These are phyloP conservation scores for Cucurbitaria berberidis DNA, from an alignment of 2,329 filamentous ascomycete species.

Conservation along the genomic window DNA sequence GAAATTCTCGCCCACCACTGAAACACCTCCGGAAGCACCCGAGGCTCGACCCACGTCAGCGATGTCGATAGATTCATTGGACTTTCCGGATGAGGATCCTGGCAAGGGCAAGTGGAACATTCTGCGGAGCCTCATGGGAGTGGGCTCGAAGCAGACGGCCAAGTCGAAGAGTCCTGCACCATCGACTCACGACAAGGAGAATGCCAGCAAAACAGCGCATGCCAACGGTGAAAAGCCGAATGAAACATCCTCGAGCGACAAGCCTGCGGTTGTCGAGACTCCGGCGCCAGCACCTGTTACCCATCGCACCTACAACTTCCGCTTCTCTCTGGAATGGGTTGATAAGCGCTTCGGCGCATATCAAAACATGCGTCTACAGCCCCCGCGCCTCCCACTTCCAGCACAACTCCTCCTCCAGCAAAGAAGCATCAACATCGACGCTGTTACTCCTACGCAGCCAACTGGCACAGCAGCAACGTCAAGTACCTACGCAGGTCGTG, in stretches of 20 bases:
- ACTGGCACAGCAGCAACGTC: conserved; percentile 45
- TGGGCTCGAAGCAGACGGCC: conserved; percentile 50
- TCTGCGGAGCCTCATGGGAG: conserved; percentile 67
- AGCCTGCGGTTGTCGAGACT: conserved; percentile 10
- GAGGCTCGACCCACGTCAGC: conserved; percentile 39
- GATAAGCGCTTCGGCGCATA: conserved; percentile 62
- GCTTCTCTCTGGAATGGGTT: conserved; percentile 74
- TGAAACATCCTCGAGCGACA: conserved; percentile 12
- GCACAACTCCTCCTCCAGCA: conserved; percentile 69
- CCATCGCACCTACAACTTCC: conserved; percentile 70
- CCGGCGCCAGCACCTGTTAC: conserved; percentile 57
- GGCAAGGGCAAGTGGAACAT: conserved; percentile 68
- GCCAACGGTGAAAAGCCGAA: conserved; percentile 1
- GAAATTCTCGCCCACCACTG: conserved; percentile 31
- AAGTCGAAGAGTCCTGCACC: conserved; percentile 49
- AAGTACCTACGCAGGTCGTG: conserved; percentile 70
- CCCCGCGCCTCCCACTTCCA: conserved; percentile 72
- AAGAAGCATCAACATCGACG: conserved; percentile 38
- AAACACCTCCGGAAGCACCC: conserved; percentile 27
- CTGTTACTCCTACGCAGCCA: conserved; percentile 41
- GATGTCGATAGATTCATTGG: conserved; percentile 38
- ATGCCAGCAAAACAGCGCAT: conserved; percentile 14
- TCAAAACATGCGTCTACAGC: conserved; percentile 67
- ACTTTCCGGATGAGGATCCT: conserved; percentile 43
- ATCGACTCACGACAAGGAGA: conserved; percentile 33